Evolutionary conservation across 2,329 filamentous ascomycete genomes (phyloP).

Genomic region (Alternaria sp.): DNA sequence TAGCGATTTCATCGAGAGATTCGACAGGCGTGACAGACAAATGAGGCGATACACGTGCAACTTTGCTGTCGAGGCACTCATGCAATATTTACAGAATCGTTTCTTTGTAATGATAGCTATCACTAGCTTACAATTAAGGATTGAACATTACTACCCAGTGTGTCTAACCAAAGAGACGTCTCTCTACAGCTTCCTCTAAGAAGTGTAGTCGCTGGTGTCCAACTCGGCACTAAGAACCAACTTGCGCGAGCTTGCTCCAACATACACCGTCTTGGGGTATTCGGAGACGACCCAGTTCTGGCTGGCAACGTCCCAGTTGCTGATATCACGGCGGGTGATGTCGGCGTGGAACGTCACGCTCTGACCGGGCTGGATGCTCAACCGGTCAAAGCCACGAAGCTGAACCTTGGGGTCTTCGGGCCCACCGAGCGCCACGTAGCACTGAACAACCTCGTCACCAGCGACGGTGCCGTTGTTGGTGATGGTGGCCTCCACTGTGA

Average conservation of each 20-base stretch:
- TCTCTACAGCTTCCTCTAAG: constrained; percentile 1
- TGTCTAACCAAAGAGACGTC: not conserved
- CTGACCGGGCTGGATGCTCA: constrained; percentile 75
- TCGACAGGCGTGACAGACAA: not conserved
- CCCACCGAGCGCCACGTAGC: constrained; percentile 82
- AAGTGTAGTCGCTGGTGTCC: constrained; percentile 33
- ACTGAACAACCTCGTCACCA: constrained; percentile 77
- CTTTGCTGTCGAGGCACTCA: not conserved
- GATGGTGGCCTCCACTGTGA: constrained; percentile 71
- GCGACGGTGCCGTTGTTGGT: constrained; percentile 72
- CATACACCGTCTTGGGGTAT: constrained; percentile 67
- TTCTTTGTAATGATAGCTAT: constrained; percentile 7
- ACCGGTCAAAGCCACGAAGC: constrained; percentile 82
- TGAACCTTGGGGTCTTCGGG: constrained; percentile 71
- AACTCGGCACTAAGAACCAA: constrained; percentile 57
- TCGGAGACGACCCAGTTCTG: constrained; percentile 82
- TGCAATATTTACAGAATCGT: not conserved
- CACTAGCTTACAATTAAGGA: constrained; percentile 14
- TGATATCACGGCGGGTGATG: constrained; percentile 80
- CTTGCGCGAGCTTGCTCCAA: constrained; percentile 67
- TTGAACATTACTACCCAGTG: constrained; percentile 7
- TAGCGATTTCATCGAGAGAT: not conserved
- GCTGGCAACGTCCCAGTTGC: constrained; percentile 80
- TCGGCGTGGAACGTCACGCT: constrained; percentile 71
- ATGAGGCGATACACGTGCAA: not conserved